Evolutionary conservation across 768 basidiomycete species (phyloP).

Genomic region (Tricholoma matsutake): DNA sequence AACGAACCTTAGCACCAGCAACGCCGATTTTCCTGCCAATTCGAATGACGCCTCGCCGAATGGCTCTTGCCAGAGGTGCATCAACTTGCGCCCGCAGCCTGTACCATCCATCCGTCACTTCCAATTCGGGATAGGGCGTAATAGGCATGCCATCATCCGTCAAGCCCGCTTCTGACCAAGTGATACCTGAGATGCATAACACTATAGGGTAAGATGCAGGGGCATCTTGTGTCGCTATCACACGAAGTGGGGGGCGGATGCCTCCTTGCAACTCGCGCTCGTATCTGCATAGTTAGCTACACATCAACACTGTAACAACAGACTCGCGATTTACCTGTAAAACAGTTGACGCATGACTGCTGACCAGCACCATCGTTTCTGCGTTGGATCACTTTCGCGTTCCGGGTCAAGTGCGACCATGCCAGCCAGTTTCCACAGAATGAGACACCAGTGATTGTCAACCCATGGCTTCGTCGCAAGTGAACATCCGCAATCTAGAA

Average conservation of each 20-base stretch:
- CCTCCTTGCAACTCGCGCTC: slow-evolving; percentile 81
- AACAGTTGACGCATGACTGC: slow-evolving; percentile 81
- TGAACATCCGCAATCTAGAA: slow-evolving; percentile 56
- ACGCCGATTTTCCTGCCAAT: slow-evolving; percentile 84
- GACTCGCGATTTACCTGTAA: slow-evolving; percentile 61
- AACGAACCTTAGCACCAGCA: slow-evolving; percentile 72
- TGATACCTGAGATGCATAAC: slow-evolving; percentile 76
- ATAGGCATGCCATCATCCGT: slow-evolving; percentile 36
- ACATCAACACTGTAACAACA: neutral
- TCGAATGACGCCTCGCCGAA: slow-evolving; percentile 59
- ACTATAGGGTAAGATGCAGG: slow-evolving; percentile 79
- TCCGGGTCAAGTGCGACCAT: slow-evolving; percentile 74
- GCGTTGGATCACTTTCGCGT: slow-evolving; percentile 41
- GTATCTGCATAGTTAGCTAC: slow-evolving; percentile 50
- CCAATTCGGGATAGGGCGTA: slow-evolving; percentile 58
- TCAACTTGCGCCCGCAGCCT: slow-evolving; percentile 76
- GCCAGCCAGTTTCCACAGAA: slow-evolving; percentile 94
- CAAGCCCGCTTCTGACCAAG: slow-evolving; percentile 42
- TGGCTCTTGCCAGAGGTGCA: slow-evolving; percentile 64
- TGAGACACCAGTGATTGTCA: slow-evolving; percentile 84
- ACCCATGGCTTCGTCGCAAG: slow-evolving; percentile 81
- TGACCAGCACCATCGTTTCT: slow-evolving; percentile 75
- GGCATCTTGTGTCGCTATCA: slow-evolving; percentile 81
- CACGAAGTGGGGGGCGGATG: slow-evolving; percentile 75
- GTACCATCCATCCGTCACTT: slow-evolving; percentile 99